These are phyloP conservation scores for Ochetophila trinervis DNA, from an alignment of 306 rosid genomes.

Conservation along the genomic window DNA sequence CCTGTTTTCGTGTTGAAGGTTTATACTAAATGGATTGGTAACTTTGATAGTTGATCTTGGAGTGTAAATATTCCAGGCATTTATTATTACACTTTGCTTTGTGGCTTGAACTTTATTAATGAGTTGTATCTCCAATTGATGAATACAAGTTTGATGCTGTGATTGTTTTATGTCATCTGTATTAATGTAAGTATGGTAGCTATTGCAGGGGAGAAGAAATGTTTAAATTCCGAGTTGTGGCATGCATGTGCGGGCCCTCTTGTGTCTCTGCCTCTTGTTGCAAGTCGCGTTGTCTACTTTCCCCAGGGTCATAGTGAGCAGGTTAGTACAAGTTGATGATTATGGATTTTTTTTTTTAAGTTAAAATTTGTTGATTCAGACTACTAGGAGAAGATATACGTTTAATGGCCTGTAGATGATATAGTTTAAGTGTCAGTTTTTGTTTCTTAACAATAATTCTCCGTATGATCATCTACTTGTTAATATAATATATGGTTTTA, in stretches of 20 bases:
- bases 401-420: not conserved
- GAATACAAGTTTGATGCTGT: slow-evolving; percentile 4
- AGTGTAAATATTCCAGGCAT: not conserved
- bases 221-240: slow-evolving; percentile 76
- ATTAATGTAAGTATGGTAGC: slow-evolving; percentile 20
- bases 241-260: slow-evolving; percentile 82
- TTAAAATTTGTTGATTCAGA: not conserved
- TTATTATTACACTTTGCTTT: slow-evolving; percentile 10
- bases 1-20: no score
- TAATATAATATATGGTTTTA: not conserved
- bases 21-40: not conserved
- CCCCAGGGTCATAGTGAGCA: slow-evolving; percentile 84
- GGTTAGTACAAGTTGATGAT: slow-evolving; percentile 31
- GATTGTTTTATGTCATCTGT: slow-evolving; percentile 5
- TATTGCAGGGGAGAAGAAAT: slow-evolving; percentile 59
- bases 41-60: not conserved
- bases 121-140: slow-evolving; percentile 14
- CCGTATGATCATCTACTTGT: not conserved
- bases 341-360: not conserved
- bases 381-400: not conserved
- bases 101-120: slow-evolving; percentile 5
- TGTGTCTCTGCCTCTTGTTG: slow-evolving; percentile 63
- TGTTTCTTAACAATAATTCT: not conserved
- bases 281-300: slow-evolving; percentile 72
- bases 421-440: not conserved